Conservation (phyloP, 176 grass and related monocot genomes). For the Canna indica region DNA sequence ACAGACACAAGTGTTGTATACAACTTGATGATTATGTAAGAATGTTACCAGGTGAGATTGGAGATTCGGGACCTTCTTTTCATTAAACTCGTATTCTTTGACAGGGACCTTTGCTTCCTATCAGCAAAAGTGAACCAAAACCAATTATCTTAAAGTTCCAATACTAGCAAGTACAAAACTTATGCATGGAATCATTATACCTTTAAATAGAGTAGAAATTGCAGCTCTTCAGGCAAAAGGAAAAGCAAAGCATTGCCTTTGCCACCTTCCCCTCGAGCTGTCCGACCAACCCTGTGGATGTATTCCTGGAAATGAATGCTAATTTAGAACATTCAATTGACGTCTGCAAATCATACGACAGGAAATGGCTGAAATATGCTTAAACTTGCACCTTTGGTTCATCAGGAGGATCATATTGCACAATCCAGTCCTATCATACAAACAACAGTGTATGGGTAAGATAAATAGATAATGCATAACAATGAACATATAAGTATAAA, state of each 20-base stretch:
- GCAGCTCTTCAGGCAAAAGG: conserved; percentile 76
- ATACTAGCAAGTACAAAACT: neutral
- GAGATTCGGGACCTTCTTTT: conserved; percentile 83
- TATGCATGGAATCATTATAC: conserved; percentile 23
- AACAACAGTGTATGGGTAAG: conserved; percentile 4
- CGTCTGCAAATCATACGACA: neutral
- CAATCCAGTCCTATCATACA: conserved; percentile 72
- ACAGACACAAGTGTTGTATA: neutral
- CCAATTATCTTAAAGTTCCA: neutral
- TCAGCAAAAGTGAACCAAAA: neutral
- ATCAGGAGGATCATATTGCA: conserved; percentile 95
- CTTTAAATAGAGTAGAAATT: conserved; percentile 82
- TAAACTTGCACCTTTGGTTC: conserved; percentile 74
- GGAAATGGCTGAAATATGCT: neutral
- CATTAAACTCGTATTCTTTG: conserved; percentile 72
- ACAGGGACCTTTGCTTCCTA: conserved; percentile 87
- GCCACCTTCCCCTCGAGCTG: conserved; percentile 83
- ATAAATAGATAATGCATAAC: neutral
- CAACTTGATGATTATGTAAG: neutral
- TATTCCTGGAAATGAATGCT: conserved; percentile 61
- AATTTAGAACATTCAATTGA: conserved; percentile 10
- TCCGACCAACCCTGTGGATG: conserved; percentile 91
- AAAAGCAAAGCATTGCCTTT: conserved; percentile 82
- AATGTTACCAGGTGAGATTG: conserved; percentile 73
- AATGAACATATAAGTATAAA: neutral